These are phyloP conservation scores for Zasmidium angulare DNA, from an alignment of 2,329 filamentous ascomycete species.

Conservation along the genomic window DNA sequence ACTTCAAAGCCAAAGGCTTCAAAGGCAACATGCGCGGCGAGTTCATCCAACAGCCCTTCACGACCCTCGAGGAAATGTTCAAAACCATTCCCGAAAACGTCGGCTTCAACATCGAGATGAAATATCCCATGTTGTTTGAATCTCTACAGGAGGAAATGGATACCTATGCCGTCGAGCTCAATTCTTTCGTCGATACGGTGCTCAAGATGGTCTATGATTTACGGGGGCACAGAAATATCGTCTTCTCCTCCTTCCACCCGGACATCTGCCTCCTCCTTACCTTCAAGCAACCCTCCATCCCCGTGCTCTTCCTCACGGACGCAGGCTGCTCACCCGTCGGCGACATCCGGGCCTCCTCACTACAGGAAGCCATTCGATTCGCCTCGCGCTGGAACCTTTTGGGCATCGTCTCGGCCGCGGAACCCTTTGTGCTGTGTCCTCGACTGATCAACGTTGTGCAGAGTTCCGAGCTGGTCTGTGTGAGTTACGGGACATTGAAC, in stretches of 20 bases:
- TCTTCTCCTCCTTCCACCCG: constrained; percentile 97
- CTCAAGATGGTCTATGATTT: constrained; percentile 86
- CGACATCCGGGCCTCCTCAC: constrained; percentile 83
- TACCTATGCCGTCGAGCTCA: constrained; percentile 90
- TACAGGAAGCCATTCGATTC: constrained; percentile 95
- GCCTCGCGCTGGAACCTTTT: constrained; percentile 92
- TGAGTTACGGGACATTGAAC: constrained; percentile 88
- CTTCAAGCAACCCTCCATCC: constrained; percentile 96
- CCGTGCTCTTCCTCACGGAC: constrained; percentile 90
- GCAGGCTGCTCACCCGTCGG: constrained; percentile 78
- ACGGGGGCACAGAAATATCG: constrained; percentile 79
- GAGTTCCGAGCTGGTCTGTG: constrained; percentile 88
- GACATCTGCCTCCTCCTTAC: constrained; percentile 92
- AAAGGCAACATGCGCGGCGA: constrained; percentile 93
- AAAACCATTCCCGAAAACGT: constrained; percentile 75
- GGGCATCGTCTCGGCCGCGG: constrained; percentile 85
- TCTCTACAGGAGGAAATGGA: constrained; percentile 96
- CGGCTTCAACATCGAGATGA: constrained; percentile 98
- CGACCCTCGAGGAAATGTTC: constrained; percentile 92
- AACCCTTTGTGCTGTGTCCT: constrained; percentile 85
- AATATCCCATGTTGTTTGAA: constrained; percentile 98
- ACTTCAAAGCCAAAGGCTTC: constrained; percentile 92
- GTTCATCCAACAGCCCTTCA: constrained; percentile 94
- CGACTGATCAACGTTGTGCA: constrained; percentile 89
- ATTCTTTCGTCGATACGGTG: constrained; percentile 94